A percentile compares a stretch with the other conserved stretches of the same genome.
These are phyloP conservation scores for Neopestalotiopsis sp. DNA, from an alignment of 2,329 filamentous ascomycete species.

Conservation along the genomic window DNA sequence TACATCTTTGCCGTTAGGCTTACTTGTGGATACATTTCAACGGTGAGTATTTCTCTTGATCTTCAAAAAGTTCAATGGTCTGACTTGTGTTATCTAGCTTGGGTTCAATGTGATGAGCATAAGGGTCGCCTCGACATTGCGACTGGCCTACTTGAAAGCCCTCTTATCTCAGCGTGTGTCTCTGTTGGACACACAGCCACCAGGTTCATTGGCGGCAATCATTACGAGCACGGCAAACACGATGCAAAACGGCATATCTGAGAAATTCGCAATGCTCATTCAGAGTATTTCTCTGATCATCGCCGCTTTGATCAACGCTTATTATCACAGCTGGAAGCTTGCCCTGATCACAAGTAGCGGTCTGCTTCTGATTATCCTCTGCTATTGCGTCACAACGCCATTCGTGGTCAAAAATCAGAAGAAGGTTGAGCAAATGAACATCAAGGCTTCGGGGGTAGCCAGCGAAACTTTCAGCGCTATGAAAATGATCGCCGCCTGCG, in stretches of 20 bases:
- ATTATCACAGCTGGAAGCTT: constrained; percentile 62
- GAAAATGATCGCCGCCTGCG: constrained; percentile 66
- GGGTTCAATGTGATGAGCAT: constrained; percentile 66
- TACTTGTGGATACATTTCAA: constrained; percentile 64
- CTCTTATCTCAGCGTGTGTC: constrained; percentile 70
- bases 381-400: constrained; percentile 56
- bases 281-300: constrained; percentile 59
- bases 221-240: constrained; percentile 68
- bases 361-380: constrained; percentile 59
- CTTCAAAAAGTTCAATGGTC: not conserved
- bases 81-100: constrained; percentile 41
- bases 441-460: constrained; percentile 62
- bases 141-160: constrained; percentile 68
- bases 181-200: constrained; percentile 68
- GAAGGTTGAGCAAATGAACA: constrained; percentile 57
- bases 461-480: constrained; percentile 65
- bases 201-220: constrained; percentile 63
- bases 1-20: constrained; percentile 74
- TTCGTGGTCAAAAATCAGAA: constrained; percentile 59
- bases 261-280: constrained; percentile 63
- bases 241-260: constrained; percentile 67
- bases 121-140: constrained; percentile 62
- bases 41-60: constrained; percentile 41
- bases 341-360: constrained; percentile 63
- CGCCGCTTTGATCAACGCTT: constrained; percentile 59